Conservation (phyloP, 2,329 filamentous ascomycete genomes). For the Beauveria pseudobassiana region DNA sequence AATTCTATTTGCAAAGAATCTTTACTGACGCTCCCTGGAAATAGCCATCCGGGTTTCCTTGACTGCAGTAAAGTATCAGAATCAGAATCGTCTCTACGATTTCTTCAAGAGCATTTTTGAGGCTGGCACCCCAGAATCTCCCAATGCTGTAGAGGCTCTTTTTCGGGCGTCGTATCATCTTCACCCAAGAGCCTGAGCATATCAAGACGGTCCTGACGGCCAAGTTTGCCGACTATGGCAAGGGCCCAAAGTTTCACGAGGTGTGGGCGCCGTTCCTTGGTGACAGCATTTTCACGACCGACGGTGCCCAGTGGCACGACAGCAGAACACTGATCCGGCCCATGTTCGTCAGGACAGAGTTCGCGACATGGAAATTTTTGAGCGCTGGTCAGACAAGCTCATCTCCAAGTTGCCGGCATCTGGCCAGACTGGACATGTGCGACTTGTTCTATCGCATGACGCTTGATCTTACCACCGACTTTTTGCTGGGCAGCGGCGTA, state of each 20-base stretch:
- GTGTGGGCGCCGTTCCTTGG: conserved; percentile 42
- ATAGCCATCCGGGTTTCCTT: not conserved
- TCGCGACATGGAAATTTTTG: conserved; percentile 47
- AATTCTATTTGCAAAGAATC: not conserved
- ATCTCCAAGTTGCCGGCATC: conserved; percentile 49
- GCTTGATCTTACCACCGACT: conserved; percentile 59
- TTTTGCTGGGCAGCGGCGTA: conserved; percentile 55
- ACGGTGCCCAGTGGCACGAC: conserved; percentile 46
- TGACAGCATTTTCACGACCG: conserved; percentile 48
- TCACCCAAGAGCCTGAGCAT: conserved; percentile 48
- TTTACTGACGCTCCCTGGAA: not conserved
- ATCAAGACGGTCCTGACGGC: conserved; percentile 49
- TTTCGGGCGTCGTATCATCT: conserved; percentile 29
- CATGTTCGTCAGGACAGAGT: conserved; percentile 42
- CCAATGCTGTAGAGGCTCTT: conserved; percentile 30
- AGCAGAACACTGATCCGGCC: conserved; percentile 46
- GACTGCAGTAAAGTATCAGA: not conserved
- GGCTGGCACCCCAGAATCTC: conserved; percentile 22
- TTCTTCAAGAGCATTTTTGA: conserved; percentile 24
- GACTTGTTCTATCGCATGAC: conserved; percentile 58
- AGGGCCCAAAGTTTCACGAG: conserved; percentile 35
- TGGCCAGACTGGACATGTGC: conserved; percentile 48
- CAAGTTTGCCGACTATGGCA: conserved; percentile 47
- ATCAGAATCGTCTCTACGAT: conserved; percentile 24
- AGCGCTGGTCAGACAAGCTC: conserved; percentile 50